Conservation (phyloP, 108 stramenopile species). For the Hondaea fermentalgiana region DNA sequence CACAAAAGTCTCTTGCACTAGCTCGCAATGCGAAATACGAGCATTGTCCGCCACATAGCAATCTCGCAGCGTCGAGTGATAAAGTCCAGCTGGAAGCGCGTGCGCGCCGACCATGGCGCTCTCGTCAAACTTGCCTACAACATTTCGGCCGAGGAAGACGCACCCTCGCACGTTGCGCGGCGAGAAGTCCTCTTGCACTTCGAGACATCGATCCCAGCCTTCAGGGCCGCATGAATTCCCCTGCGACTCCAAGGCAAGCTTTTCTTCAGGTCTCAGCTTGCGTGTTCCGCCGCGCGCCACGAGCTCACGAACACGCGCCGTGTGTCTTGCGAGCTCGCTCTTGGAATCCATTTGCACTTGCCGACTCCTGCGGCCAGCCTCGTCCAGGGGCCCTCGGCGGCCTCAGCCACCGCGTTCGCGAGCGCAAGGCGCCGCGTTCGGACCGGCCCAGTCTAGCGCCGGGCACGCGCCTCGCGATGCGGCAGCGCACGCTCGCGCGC, state of each 20-base stretch:
- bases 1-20: background rate
- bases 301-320: too few relatives aligned
- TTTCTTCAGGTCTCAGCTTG: background rate
- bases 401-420: too few relatives aligned
- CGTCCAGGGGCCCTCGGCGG: too few relatives aligned
- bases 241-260: background rate
- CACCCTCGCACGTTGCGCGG: background rate
- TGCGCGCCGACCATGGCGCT: background rate
- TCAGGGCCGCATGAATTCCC: background rate
- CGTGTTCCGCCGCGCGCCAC: background rate
- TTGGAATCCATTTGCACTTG: too few relatives aligned
- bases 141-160: background rate
- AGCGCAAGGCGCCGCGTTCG: too few relatives aligned
- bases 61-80: background rate
- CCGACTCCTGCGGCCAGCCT: too few relatives aligned
- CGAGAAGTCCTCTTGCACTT: background rate
- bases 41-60: background rate
- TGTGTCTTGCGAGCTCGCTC: too few relatives aligned
- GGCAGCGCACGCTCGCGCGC: too few relatives aligned
- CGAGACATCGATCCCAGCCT: background rate
- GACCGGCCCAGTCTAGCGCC: too few relatives aligned
- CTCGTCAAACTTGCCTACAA: background rate
- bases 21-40: slow-evolving; percentile 14
- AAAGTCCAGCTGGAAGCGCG: background rate
- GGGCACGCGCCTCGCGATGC: too few relatives aligned